Evolutionary conservation across 768 basidiomycete genomes (phyloP).

Genomic region (Candolleomyces aberdarensis): DNA sequence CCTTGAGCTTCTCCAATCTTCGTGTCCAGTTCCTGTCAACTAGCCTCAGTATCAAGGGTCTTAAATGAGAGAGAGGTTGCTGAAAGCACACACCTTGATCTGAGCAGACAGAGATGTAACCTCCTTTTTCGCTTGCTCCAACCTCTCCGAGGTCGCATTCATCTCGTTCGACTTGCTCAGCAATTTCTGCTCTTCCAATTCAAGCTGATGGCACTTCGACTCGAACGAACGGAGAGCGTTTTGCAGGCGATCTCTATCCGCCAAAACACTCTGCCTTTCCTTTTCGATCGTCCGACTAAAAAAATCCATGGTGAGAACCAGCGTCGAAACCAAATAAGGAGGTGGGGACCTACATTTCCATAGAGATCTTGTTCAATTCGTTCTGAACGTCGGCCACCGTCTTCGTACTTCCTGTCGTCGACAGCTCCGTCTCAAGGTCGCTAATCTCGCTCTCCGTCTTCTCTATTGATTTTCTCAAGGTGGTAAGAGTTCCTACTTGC

Average conservation of each 20-base stretch:
- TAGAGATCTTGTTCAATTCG: constrained; percentile 63
- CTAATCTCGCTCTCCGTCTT: constrained; percentile 58
- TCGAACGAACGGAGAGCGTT: constrained; percentile 52
- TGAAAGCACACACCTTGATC: constrained; percentile 43
- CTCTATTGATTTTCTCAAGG: constrained; percentile 57
- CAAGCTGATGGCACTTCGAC: constrained; percentile 57
- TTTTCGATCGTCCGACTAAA: constrained; percentile 63
- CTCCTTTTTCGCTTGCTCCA: constrained; percentile 58
- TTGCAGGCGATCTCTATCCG: constrained; percentile 62
- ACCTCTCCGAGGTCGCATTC: constrained; percentile 49
- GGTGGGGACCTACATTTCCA: constrained; percentile 55
- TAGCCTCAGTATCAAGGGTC: neutral
- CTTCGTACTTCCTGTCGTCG: constrained; percentile 69
- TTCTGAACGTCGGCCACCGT: constrained; percentile 84
- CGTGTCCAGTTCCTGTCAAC: constrained; percentile 55
- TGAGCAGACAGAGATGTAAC: constrained; percentile 39
- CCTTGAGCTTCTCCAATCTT: constrained; percentile 58
- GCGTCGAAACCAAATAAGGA: neutral
- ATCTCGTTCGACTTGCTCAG: constrained; percentile 59
- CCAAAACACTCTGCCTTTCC: constrained; percentile 52
- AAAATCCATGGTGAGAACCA: neutral
- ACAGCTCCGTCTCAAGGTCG: constrained; percentile 66
- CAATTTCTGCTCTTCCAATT: constrained; percentile 58
- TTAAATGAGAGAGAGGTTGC: constrained; percentile 1
- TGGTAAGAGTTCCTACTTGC: constrained; percentile 54